These are phyloP conservation scores for Pichia cephalocereana DNA, from an alignment of 805 yeast genomes.

Conservation along the genomic window DNA sequence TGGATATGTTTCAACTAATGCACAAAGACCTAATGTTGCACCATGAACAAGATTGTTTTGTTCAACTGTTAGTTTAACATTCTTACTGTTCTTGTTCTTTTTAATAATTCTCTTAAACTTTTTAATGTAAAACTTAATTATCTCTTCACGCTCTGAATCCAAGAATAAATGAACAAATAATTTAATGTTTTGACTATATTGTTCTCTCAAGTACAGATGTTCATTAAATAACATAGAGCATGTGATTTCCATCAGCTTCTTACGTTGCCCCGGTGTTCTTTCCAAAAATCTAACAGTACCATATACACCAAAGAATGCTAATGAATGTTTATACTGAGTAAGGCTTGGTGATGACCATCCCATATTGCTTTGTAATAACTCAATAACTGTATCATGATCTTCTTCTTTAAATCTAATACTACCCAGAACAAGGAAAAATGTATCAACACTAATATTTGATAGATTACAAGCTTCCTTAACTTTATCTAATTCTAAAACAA, in stretches of 20 bases:
- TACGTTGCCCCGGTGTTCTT: slow-evolving; percentile 39
- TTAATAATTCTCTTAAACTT: slow-evolving; percentile 35
- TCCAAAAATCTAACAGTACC: slow-evolving; percentile 59
- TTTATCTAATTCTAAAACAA: slow-evolving; percentile 50
- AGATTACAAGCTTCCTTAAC: slow-evolving; percentile 77
- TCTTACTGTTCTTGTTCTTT: slow-evolving; percentile 21
- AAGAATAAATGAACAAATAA: slow-evolving; percentile 65
- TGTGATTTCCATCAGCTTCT: slow-evolving; percentile 41
- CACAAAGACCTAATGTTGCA: slow-evolving; percentile 81
- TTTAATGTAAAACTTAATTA: slow-evolving; percentile 34
- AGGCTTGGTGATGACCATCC: slow-evolving; percentile 32
- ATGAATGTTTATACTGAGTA: slow-evolving; percentile 56
- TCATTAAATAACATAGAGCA: slow-evolving; percentile 46
- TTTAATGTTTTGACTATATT: slow-evolving; percentile 66
- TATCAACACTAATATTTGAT: slow-evolving; percentile 48
- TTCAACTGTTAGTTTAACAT: slow-evolving; percentile 30
- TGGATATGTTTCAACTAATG: slow-evolving; percentile 82
- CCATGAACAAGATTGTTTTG: slow-evolving; percentile 59
- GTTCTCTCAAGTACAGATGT: slow-evolving; percentile 66
- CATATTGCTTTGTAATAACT: slow-evolving; percentile 33
- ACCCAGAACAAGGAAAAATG: slow-evolving; percentile 37
- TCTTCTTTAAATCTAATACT: slow-evolving; percentile 36
- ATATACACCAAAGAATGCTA: slow-evolving; percentile 63
- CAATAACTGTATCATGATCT: slow-evolving; percentile 34
- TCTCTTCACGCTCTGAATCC: slow-evolving; percentile 35